Percentiles rank a stretch among this genome's conserved stretches.
Conservation (phyloP, 108 stramenopile species). For the Skeletonema menzelii region DNA sequence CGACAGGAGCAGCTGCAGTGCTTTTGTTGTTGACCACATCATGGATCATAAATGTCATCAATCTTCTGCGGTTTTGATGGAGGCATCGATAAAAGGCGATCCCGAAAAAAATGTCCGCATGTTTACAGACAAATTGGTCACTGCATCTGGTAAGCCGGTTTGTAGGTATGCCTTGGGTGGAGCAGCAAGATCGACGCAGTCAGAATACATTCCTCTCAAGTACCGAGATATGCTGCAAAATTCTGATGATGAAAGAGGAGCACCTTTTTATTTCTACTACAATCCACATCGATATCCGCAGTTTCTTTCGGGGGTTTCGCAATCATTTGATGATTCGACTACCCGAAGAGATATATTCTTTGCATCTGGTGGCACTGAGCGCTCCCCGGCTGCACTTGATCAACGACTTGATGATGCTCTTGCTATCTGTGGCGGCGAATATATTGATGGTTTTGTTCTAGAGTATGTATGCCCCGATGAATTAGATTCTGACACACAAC, state of each 20-base stretch:
- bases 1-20: background rate
- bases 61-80: background rate
- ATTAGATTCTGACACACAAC: background rate
- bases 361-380: conserved; percentile 37
- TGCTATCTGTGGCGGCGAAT: conserved; percentile 30
- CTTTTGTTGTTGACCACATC: background rate
- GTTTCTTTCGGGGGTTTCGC: conserved; percentile 26
- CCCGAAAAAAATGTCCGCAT: background rate
- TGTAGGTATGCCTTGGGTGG: conserved; percentile 44
- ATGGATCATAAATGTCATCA: background rate
- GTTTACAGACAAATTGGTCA: conserved; percentile 7
- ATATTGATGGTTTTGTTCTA: conserved; percentile 40
- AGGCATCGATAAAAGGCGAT: background rate
- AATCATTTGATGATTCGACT: background rate
- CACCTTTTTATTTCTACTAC: conserved; percentile 50
- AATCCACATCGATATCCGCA: conserved; percentile 48
- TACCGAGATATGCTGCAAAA: conserved; percentile 19
- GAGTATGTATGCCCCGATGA: conserved; percentile 46
- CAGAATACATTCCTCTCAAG: conserved; percentile 9
- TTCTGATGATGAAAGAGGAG: conserved; percentile 3
- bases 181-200: conserved; percentile 35
- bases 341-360: conserved; percentile 32
- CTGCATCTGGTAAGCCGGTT: conserved; percentile 34
- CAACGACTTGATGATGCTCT: conserved; percentile 33
- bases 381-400: conserved; percentile 11